These are phyloP conservation scores for Scheffersomyces titani DNA, from an alignment of 1,139 yeast genomes.

Conservation along the genomic window DNA sequence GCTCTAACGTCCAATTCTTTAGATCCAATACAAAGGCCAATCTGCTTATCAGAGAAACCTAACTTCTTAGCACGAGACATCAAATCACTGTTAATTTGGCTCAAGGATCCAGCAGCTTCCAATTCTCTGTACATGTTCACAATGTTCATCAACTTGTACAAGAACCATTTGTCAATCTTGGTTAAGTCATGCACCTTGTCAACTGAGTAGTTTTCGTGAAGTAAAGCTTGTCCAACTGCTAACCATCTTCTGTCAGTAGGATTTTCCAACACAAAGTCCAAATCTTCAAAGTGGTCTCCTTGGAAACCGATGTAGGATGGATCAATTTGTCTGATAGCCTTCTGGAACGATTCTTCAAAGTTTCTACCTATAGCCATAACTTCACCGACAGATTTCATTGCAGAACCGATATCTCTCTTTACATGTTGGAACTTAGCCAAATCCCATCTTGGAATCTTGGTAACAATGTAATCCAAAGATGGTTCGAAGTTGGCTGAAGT, in stretches of 20 bases:
- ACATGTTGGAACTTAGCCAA: constrained; percentile 93
- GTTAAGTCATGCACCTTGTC: constrained; percentile 88
- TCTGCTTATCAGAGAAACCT: constrained; percentile 95
- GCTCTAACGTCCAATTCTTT: constrained; percentile 78
- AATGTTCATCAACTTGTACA: constrained; percentile 86
- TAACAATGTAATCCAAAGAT: constrained; percentile 92
- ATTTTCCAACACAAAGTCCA: constrained; percentile 77
- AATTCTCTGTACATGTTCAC: constrained; percentile 84
- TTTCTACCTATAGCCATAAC: constrained; percentile 99
- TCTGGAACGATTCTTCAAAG: constrained; percentile 96
- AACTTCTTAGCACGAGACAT: constrained; percentile 84
- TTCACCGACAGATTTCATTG: constrained; percentile 99
- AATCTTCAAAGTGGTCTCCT: constrained; percentile 77
- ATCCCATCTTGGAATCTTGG: constrained; percentile 99
- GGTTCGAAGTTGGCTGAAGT: constrained; percentile 98
- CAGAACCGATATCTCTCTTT: constrained; percentile 87
- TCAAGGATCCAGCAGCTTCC: constrained; percentile 57
- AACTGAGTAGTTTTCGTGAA: constrained; percentile 87
- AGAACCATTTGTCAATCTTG: constrained; percentile 95
- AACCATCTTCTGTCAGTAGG: constrained; percentile 98
- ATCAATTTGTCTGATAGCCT: constrained; percentile 96
- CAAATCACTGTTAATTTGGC: constrained; percentile 63
- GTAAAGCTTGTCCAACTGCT: constrained; percentile 95
- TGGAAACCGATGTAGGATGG: constrained; percentile 91
- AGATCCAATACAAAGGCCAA: constrained; percentile 70